These are phyloP conservation scores for Solanum boliviense DNA, from an alignment of 257 asterid genomes.

Conservation along the genomic window DNA sequence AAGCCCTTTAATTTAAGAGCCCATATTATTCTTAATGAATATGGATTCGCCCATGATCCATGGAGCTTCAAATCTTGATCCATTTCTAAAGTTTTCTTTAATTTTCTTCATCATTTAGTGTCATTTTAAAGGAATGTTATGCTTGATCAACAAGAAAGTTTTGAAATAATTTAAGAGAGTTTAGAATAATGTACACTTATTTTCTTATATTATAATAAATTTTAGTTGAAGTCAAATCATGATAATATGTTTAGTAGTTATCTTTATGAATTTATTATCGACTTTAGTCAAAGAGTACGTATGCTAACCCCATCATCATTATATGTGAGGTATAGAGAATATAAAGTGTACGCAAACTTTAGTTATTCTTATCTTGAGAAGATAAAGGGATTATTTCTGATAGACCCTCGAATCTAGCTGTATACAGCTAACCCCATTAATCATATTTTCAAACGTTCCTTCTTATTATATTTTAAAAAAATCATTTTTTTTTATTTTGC, in stretches of 20 bases:
- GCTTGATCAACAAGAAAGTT: background rate
- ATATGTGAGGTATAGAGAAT: background rate
- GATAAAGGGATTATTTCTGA: background rate
- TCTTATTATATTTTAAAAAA: background rate
- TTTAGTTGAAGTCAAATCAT: background rate
- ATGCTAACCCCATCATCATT: background rate
- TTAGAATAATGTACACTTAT: background rate
- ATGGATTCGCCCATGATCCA: constrained; percentile 8
- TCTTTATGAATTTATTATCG: background rate
- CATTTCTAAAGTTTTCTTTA: background rate
- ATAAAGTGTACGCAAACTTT: background rate
- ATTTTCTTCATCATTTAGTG: background rate
- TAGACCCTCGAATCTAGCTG: background rate
- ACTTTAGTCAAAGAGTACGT: background rate
- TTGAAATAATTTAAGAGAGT: background rate
- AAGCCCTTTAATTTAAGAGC: constrained; percentile 7
- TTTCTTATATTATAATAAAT: background rate
- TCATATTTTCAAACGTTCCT: background rate
- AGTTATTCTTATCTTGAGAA: background rate
- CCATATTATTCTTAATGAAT: constrained; percentile 1
- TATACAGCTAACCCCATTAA: background rate
- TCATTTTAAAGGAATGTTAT: background rate
- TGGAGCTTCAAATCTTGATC: constrained; percentile 1
- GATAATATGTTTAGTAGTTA: background rate
- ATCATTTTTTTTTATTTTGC: background rate